phyloP scores from a whole-genome alignment of 2,329 filamentous ascomycete genomes.

The Sporothrix sp. region DNA sequence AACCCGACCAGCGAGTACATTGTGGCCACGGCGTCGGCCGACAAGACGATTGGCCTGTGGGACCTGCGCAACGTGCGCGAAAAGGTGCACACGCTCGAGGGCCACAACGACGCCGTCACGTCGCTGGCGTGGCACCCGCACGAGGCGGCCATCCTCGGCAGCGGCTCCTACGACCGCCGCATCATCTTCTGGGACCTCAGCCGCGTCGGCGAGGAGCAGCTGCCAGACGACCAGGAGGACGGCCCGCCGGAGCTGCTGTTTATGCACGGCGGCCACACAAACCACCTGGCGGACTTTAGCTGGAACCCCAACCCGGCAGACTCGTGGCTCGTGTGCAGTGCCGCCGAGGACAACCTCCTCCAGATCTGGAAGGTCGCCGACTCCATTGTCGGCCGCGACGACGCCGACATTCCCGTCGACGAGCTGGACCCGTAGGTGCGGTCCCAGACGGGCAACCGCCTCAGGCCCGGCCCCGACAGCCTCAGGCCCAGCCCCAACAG shows the following conservation, averaged over 20 bases:
- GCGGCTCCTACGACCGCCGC: slow-evolving; percentile 83
- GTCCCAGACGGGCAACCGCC: no score
- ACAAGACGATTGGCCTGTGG: slow-evolving; percentile 93
- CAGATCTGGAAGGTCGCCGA: slow-evolving; percentile 89
- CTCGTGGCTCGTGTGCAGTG: slow-evolving; percentile 91
- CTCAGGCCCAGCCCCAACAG: not conserved
- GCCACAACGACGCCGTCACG: slow-evolving; percentile 81
- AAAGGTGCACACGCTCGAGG: slow-evolving; percentile 82
- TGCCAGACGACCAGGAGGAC: slow-evolving; percentile 88
- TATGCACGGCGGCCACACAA: slow-evolving; percentile 98
- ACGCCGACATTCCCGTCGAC: slow-evolving; percentile 64
- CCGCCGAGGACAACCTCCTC: slow-evolving; percentile 91
- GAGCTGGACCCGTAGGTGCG: slow-evolving; percentile 56
- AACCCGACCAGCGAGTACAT: slow-evolving; percentile 86
- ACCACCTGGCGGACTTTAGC: slow-evolving; percentile 90
- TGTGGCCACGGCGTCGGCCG: slow-evolving; percentile 84
- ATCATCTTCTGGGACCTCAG: slow-evolving; percentile 96
- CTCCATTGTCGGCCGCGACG: slow-evolving; percentile 68
- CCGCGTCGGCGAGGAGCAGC: slow-evolving; percentile 85
- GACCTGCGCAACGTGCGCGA: slow-evolving; percentile 84
- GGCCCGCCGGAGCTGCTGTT: slow-evolving; percentile 94
- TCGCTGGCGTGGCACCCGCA: slow-evolving; percentile 91
- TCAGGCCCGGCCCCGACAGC: no score
- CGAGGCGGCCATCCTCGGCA: slow-evolving; percentile 79
- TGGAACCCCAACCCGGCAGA: slow-evolving; percentile 95